A percentile compares a stretch with the other conserved stretches of the same genome.
These are phyloP conservation scores for Chrysosporium keratinophilum DNA, from an alignment of 2,329 filamentous ascomycete genomes.

Conservation along the genomic window DNA sequence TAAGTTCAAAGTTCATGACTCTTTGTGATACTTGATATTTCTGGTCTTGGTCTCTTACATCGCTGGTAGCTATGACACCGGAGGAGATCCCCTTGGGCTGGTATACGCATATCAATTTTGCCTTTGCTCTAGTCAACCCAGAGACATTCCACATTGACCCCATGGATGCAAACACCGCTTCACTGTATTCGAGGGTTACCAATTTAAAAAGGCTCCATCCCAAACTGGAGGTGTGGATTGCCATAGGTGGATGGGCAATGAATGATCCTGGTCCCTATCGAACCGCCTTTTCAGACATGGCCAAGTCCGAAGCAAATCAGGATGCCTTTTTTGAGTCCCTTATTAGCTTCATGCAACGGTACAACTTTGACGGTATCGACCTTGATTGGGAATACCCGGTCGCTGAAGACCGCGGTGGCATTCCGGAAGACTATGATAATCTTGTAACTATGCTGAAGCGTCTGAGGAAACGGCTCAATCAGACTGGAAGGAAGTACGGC, in stretches of 20 bases:
- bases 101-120: constrained; percentile 16
- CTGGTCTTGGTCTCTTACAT: not conserved
- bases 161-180: constrained; percentile 17
- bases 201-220: not conserved
- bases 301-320: constrained; percentile 14
- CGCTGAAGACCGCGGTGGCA: constrained; percentile 33
- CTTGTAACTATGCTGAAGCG: constrained; percentile 20
- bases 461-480: constrained; percentile 14
- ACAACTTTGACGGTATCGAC: constrained; percentile 39
- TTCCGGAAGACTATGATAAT: constrained; percentile 28
- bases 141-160: constrained; percentile 21
- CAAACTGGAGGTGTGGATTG: constrained; percentile 8
- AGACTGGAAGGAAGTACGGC: constrained; percentile 15
- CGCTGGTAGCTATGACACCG: constrained; percentile 4
- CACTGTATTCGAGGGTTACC: constrained; percentile 17
- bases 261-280: constrained; percentile 25
- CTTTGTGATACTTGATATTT: not conserved
- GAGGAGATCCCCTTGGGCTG: constrained; percentile 15
- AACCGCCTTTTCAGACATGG: constrained; percentile 21
- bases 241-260: constrained; percentile 36
- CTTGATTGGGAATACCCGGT: constrained; percentile 40
- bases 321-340: constrained; percentile 31
- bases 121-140: constrained; percentile 34
- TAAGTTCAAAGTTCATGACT: constrained; percentile 7
- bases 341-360: constrained; percentile 33